These are phyloP conservation scores for Trametes maxima DNA, from an alignment of 768 basidiomycete genomes.

Conservation along the genomic window DNA sequence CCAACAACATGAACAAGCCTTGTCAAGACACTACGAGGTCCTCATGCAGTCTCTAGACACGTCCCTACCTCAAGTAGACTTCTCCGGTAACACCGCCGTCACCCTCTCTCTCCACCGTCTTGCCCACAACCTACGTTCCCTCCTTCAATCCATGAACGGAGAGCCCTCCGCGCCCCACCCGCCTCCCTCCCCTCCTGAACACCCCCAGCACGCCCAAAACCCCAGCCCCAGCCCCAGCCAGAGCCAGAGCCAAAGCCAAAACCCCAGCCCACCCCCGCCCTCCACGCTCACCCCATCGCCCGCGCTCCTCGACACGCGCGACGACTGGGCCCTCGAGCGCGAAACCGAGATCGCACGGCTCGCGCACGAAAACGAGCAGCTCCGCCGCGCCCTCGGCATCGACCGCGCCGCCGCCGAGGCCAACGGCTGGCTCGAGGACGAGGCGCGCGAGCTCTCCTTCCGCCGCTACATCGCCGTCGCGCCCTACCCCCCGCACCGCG, in stretches of 20 bases:
- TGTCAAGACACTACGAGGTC: conserved; percentile 88
- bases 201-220: conserved; percentile 2
- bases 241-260: not conserved
- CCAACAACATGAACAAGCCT: conserved; percentile 83
- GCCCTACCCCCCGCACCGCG: conserved; percentile 10
- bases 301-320: conserved; percentile 44
- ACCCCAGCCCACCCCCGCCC: conserved; percentile 34
- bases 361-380: conserved; percentile 77
- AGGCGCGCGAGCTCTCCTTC: conserved; percentile 42
- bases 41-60: conserved; percentile 70
- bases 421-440: conserved; percentile 51
- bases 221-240: not conserved
- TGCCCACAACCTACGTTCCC: conserved; percentile 65
- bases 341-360: conserved; percentile 85
- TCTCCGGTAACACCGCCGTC: conserved; percentile 59
- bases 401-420: conserved; percentile 56
- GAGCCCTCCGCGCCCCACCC: conserved; percentile 41
- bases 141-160: conserved; percentile 70
- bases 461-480: conserved; percentile 21
- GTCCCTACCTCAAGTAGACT: conserved; percentile 55
- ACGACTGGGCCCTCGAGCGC: conserved; percentile 88
- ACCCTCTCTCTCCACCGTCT: conserved; percentile 73
- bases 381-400: conserved; percentile 78
- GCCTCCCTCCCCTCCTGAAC: not conserved
- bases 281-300: conserved; percentile 46